A percentile compares a stretch with the other conserved stretches of the same genome.
These are phyloP conservation scores for Entophlyctis helioformis DNA, from an alignment of 192 early-diverging fungal species.

Conservation along the genomic window DNA sequence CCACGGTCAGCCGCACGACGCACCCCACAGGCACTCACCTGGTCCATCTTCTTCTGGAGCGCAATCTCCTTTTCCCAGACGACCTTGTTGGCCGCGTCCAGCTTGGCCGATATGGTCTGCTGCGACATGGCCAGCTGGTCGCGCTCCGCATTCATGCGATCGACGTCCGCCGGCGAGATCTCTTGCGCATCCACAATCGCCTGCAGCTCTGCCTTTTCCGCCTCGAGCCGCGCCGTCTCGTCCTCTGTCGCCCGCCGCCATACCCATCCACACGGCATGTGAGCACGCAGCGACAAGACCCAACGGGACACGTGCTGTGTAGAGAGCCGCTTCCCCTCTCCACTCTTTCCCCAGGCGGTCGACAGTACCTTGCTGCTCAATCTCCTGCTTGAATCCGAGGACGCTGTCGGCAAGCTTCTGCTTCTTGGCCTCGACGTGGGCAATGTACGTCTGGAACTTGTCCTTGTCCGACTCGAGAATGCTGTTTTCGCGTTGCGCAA, in stretches of 20 bases:
- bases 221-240: constrained; percentile 30
- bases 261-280: no score
- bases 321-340: no score
- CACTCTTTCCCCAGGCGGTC: no score
- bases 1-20: background rate
- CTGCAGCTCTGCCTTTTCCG: constrained; percentile 44
- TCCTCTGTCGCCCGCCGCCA: constrained; percentile 16
- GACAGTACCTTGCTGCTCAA: constrained; percentile 9
- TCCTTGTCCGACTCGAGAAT: constrained; percentile 44
- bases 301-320: no score
- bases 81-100: constrained; percentile 40
- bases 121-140: constrained; percentile 50
- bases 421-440: constrained; percentile 22
- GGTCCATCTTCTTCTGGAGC: constrained; percentile 54
- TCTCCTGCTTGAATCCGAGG: constrained; percentile 22
- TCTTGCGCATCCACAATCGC: constrained; percentile 60
- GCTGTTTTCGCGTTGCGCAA: constrained; percentile 37
- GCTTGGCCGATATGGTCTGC: constrained; percentile 32
- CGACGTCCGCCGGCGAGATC: constrained; percentile 66
- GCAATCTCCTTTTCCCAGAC: constrained; percentile 60
- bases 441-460: constrained; percentile 43
- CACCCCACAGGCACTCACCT: constrained; percentile 15
- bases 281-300: no score
- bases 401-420: constrained; percentile 38
- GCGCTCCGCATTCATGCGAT: constrained; percentile 67